These are phyloP conservation scores for Epicoccum sorghinum DNA, from an alignment of 2,329 filamentous ascomycete species.

Conservation along the genomic window DNA sequence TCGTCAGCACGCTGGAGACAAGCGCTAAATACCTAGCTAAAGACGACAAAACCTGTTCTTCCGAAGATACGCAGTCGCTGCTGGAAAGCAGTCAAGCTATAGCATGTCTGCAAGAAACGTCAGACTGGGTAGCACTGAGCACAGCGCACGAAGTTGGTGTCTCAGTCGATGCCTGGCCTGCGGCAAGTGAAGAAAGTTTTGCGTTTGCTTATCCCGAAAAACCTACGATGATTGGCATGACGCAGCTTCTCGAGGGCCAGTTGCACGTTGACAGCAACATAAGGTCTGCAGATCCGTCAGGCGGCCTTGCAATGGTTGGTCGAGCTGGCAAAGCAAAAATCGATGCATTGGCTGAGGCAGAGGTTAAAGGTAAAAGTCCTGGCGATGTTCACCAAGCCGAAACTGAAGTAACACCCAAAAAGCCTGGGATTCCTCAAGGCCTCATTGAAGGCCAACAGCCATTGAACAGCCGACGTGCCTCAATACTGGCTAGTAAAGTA, in stretches of 20 bases:
- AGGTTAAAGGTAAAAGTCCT: conserved; percentile 19
- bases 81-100: conserved; percentile 70
- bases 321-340: conserved; percentile 35
- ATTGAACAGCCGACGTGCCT: conserved; percentile 35
- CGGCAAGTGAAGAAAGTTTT: conserved; percentile 67
- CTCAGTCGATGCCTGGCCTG: conserved; percentile 71
- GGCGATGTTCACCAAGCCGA: conserved; percentile 13
- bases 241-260: conserved; percentile 63
- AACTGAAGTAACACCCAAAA: conserved; percentile 20
- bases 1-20: conserved; percentile 68
- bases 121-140: conserved; percentile 70
- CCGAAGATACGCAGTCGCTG: conserved; percentile 67
- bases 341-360: conserved; percentile 29
- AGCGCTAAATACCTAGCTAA: conserved; percentile 71
- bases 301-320: conserved; percentile 37
- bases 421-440: conserved; percentile 50
- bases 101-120: conserved; percentile 63
- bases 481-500: conserved; percentile 24
- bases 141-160: conserved; percentile 78
- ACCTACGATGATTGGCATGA: conserved; percentile 63
- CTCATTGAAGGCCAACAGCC: conserved; percentile 47
- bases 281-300: conserved; percentile 29
- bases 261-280: conserved; percentile 56
- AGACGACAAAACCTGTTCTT: conserved; percentile 63
- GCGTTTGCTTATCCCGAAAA: conserved; percentile 60